phyloP scores from a whole-genome alignment of 306 rosid genomes.

The Nissolia schottii region DNA sequence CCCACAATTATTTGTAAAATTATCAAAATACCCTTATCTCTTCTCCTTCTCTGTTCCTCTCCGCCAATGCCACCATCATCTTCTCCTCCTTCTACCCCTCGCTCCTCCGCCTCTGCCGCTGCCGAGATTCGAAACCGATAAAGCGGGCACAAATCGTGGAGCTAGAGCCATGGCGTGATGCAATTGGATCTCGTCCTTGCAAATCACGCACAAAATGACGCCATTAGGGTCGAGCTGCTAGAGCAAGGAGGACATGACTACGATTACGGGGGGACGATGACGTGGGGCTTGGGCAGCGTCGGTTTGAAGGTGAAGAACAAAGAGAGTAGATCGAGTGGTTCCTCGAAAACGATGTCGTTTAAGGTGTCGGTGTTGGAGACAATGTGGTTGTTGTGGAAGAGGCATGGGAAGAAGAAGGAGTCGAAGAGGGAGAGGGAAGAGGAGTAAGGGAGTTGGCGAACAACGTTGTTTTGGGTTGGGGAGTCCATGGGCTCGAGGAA shows the following conservation, averaged over 20 bases:
- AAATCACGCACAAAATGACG: constrained; percentile 56
- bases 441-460: background rate
- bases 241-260: constrained; percentile 32
- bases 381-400: constrained; percentile 10
- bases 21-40: too few species aligned
- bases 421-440: constrained; percentile 28
- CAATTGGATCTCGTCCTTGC: constrained; percentile 68
- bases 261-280: constrained; percentile 28
- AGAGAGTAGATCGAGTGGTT: constrained; percentile 15
- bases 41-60: too few species aligned
- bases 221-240: constrained; percentile 34
- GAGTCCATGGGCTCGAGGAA: constrained; percentile 82
- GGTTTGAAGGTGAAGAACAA: background rate
- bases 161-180: constrained; percentile 76
- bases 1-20: too few species aligned
- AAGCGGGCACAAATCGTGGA: constrained; percentile 67
- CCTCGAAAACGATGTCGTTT: constrained; percentile 23
- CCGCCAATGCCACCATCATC: background rate
- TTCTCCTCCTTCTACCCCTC: background rate
- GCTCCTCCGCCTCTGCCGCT: background rate
- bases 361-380: background rate
- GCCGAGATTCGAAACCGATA: constrained; percentile 49
- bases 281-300: background rate
- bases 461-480: constrained; percentile 32
- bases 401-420: constrained; percentile 33